Evolutionary conservation across 768 basidiomycete species (phyloP), one percentile per base, ranked within the genome.

Genomic region (Russula sp.): DNA sequence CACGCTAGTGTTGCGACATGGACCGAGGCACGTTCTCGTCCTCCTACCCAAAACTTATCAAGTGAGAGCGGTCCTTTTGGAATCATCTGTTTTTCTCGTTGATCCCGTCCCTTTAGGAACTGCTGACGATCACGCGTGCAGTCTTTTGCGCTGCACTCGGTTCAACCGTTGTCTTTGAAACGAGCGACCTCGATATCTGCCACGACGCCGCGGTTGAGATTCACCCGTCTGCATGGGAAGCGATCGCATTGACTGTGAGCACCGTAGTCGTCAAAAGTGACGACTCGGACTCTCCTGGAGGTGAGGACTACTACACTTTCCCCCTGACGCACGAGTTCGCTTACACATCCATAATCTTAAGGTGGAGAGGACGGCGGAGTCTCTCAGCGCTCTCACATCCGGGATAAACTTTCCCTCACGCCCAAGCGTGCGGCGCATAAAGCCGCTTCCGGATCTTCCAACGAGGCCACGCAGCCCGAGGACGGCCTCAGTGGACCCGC

Each of bases 131-230:
- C 3, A 41, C 62, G 20, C 45, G 46, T 18, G 7, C 43, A 11
- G 25, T 49, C 22, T 63, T 63, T 7, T 52, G 35, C n/a, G 2
- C 20, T 18, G 20, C 22, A 16, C 18, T 13, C 7, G 25, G 22
- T 38, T 34, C 52, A 36, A 43, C 34, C 5, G 7, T 55, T 5
- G 34, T 62, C 43, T 62, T 64, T 20, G 63, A 64, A 56, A 64
- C 63, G 10, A 52, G 13, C 36, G 60, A 63, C 42, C 55, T 64
- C 53, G 43, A 62, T 35, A 46, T 64, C n/a, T 64, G 63, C 48
- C 63, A 47, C 20, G 63, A 38, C 22, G 42, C 9, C 22, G 49
- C 54, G 8, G 59, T 64, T 20, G 63, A 64, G 45, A 64, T 64
- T 11, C 60, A 64, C 38, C 49, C 54, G 0, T 35, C 41, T 18